phyloP scores from a whole-genome alignment of 345 rosid species.

The Eucalyptus marginata region DNA sequence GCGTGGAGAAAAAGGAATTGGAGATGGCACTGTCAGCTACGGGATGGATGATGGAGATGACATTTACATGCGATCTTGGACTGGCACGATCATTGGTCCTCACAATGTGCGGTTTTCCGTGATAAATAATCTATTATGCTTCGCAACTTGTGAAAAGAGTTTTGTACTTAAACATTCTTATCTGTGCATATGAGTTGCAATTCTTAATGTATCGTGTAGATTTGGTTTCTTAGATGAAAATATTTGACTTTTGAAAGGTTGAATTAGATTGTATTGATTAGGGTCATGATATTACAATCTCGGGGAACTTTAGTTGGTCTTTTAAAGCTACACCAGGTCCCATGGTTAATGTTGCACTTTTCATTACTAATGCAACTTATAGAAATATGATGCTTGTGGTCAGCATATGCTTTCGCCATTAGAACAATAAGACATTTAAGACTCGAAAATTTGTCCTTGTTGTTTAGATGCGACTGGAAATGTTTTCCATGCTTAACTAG shows the following conservation, averaged over 20 bases:
- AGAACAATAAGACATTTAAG: neutral
- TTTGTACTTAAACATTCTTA: neutral
- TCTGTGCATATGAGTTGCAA: neutral
- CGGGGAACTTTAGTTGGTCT: neutral
- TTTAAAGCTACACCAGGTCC: neutral
- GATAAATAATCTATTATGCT: neutral
- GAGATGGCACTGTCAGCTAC: neutral
- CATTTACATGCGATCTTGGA: conserved; percentile 2
- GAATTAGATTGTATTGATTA: neutral
- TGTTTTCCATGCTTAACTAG: neutral
- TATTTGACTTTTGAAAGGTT: neutral
- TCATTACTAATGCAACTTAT: neutral
- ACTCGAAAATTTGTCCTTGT: neutral
- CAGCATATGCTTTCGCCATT: neutral
- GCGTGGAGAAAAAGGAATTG: conserved; percentile 2
- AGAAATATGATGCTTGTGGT: neutral
- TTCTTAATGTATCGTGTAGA: neutral
- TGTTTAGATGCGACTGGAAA: neutral
- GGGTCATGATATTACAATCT: neutral
- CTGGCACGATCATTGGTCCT: conserved; percentile 1
- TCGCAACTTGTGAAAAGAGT: neutral
- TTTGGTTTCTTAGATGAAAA: neutral
- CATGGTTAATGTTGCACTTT: neutral
- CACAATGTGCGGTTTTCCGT: neutral
- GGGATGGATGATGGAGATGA: conserved; percentile 1